Conservation (phyloP, 2,329 filamentous ascomycete genomes). For the Parastagonospora nodorum region DNA sequence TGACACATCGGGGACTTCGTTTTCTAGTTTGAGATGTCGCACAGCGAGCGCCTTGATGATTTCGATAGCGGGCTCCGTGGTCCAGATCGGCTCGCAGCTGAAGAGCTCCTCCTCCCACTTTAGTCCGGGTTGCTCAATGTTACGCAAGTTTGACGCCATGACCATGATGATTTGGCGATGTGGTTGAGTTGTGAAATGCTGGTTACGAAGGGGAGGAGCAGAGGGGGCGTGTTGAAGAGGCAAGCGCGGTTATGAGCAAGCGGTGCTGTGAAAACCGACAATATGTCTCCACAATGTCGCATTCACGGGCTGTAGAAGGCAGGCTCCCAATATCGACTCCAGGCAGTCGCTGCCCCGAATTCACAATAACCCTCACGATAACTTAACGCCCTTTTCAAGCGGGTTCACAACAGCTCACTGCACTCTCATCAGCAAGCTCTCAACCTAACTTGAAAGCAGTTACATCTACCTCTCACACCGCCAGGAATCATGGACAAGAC, state of each 20-base stretch:
- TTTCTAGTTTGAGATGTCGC: conserved; percentile 1
- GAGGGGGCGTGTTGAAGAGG: background rate
- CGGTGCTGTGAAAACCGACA: background rate
- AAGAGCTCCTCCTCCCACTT: background rate
- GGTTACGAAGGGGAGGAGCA: background rate
- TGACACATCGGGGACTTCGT: background rate
- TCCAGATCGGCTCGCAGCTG: background rate
- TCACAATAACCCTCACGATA: too few relatives aligned
- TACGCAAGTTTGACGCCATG: background rate
- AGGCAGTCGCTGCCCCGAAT: too few relatives aligned
- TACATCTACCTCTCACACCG: too few relatives aligned
- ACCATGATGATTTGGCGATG: background rate
- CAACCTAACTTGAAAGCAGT: too few relatives aligned
- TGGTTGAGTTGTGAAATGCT: background rate
- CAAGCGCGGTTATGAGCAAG: background rate
- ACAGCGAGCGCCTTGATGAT: conserved; percentile 3
- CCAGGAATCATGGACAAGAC: too few relatives aligned
- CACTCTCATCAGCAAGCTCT: too few relatives aligned
- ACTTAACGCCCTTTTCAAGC: too few relatives aligned
- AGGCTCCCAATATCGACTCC: too few relatives aligned
- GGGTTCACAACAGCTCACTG: too few relatives aligned
- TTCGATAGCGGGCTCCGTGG: conserved; percentile 6
- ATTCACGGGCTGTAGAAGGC: too few relatives aligned
- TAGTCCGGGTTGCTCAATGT: background rate
- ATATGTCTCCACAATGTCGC: background rate